phyloP scores from a whole-genome alignment of 306 rosid genomes.

The Vigna hirtella region DNA sequence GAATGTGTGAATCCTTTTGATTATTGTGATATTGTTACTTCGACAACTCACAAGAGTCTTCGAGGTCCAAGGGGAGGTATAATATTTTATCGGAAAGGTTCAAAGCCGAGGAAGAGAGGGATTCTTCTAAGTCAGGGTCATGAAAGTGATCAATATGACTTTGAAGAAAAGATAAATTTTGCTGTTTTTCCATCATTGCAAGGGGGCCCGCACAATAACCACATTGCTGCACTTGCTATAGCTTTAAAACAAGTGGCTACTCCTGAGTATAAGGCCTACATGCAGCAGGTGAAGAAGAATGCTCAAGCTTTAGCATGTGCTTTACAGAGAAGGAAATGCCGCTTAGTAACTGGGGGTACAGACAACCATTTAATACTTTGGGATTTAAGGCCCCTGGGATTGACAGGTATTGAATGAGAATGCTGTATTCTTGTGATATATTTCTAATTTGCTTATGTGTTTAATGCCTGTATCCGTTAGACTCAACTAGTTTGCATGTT shows the following conservation, averaged over 20 bases:
- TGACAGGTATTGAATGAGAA: conserved; percentile 68
- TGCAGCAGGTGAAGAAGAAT: conserved; percentile 96
- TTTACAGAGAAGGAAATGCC: conserved; percentile 76
- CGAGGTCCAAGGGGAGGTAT: conserved; percentile 99
- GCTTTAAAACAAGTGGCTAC: conserved; percentile 92
- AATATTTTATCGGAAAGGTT: conserved; percentile 87
- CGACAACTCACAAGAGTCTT: conserved; percentile 98
- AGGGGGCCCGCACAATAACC: conserved; percentile 99
- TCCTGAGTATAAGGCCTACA: conserved; percentile 81
- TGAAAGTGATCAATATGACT: conserved; percentile 78
- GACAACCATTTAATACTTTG: conserved; percentile 94
- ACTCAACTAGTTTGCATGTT: conserved; percentile 17
- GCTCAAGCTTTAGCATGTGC: conserved; percentile 91
- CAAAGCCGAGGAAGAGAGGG: conserved; percentile 85
- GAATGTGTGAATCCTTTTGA: conserved; percentile 92
- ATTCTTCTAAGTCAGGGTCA: conserved; percentile 69
- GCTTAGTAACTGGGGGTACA: conserved; percentile 91
- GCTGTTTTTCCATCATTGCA: conserved; percentile 94
- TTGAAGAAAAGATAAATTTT: conserved; percentile 91
- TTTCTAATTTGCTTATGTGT: conserved; percentile 29
- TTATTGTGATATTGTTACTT: conserved; percentile 92
- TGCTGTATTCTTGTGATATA: background rate
- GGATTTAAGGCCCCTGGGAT: conserved; percentile 91
- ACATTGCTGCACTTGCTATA: conserved; percentile 96
- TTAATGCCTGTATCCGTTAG: conserved; percentile 4